phyloP scores from a whole-genome alignment of 495 filamentous ascomycete species.

The Penicillium angulare region DNA sequence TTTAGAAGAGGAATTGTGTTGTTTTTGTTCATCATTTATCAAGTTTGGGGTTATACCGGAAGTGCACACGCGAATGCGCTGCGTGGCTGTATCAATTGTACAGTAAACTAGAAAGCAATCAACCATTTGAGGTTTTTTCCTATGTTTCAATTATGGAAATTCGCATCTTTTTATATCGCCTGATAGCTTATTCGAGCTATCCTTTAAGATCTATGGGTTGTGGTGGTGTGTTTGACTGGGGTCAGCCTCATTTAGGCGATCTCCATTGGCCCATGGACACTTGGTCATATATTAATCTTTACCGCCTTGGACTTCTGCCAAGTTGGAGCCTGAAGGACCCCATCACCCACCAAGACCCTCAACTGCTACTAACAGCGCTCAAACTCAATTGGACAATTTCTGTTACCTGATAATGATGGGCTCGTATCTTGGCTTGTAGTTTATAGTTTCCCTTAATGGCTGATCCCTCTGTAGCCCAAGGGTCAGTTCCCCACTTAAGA shows the following conservation, averaged over 20 bases:
- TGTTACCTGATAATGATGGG: background rate
- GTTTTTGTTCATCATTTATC: background rate
- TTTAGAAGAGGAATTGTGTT: slow-evolving; percentile 11
- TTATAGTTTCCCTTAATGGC: background rate
- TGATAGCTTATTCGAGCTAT: too few relatives aligned
- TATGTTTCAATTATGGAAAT: slow-evolving; percentile 13
- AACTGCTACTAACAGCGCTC: background rate
- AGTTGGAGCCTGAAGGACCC: too few relatives aligned
- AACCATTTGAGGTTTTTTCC: slow-evolving; percentile 32
- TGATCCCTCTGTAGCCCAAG: background rate
- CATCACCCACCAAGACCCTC: background rate
- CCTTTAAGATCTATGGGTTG: background rate
- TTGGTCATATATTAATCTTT: too few relatives aligned
- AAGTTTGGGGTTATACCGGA: slow-evolving; percentile 11
- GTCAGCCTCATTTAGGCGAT: slow-evolving; percentile 20
- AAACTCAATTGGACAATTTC: background rate
- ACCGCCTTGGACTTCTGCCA: too few relatives aligned
- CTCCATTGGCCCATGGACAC: slow-evolving; percentile 15
- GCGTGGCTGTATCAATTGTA: slow-evolving; percentile 39
- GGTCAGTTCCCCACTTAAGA: slow-evolving; percentile 15
- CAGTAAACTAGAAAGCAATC: slow-evolving; percentile 52
- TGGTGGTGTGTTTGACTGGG: background rate
- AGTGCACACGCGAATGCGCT: slow-evolving; percentile 11
- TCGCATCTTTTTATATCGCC: background rate
- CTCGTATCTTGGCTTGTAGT: background rate